Base-by-base conservation (phyloP, 306 rosid species). In the Heteromeles arbutifolia region DNA sequence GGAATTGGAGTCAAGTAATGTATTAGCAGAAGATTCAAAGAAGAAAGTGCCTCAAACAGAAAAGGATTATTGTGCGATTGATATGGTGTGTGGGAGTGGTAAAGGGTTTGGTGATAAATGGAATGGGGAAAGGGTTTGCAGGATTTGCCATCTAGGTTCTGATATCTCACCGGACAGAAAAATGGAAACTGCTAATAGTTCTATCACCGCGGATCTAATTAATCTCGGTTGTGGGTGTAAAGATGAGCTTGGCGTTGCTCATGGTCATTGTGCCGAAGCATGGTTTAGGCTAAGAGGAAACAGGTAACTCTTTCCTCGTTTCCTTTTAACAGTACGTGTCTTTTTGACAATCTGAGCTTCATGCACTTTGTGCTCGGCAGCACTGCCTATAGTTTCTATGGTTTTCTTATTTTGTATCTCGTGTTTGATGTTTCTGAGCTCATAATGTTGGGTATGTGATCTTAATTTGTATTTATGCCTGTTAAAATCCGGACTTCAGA, bases 271-370 rank as follows among this genome's bases (percentile, higher is more conserved):
- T 86, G 98, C 98, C 22, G 97, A 92, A 80, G 92, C 88, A 1
- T 92, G 98, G 96, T 92, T 95, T 84, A 94, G 79, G 87, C 86
- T 92, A 22, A 89, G 83, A 82, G 98, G 97, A 78, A 95, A 92
- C 90, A 91, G 98, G 98, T 94, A 86, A 79, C 14, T 74, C 1
- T 65, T 75, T 69, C 81, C 44, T 39, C 4, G 1, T 24, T 24
- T 44, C 10, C 7, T 61, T 19, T 19, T 65, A 58, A 73, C 41
- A 22, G 39, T 43, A 58, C 11, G 39, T 37, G 39, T 48, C 5
- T 48, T 34, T 34, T 65, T 25, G n/a, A 65, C 69, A 4, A 34
- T 65, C 34, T 34, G 26, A 37, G 56, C 76, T 73, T 34, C 34
- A n/a, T 17, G 26, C 54, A 72, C 57, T 58, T 50, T 31, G 18